Conservation (phyloP, 495 filamentous ascomycete species). For the Saxophila tyrrhenica region DNA sequence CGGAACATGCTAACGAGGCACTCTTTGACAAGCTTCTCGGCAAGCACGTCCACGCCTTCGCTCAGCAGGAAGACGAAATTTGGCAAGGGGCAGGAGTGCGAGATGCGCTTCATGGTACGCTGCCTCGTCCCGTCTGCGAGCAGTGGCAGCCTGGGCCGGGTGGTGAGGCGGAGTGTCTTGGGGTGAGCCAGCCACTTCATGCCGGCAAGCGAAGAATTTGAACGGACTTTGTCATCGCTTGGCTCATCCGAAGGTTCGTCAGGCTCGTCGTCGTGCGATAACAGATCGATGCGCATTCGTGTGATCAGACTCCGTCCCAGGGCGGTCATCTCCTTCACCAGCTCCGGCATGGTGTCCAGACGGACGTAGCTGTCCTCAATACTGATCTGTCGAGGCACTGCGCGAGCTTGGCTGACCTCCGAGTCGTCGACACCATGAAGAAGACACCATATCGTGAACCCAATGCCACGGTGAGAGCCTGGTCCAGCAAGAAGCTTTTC, state of each 20-base stretch:
- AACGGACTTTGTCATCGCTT: not conserved
- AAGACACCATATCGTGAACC: constrained; percentile 47
- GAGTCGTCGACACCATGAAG: constrained; percentile 52
- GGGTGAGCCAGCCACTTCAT: constrained; percentile 57
- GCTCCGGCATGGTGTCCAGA: constrained; percentile 48
- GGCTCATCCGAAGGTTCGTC: constrained; percentile 6
- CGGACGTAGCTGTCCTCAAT: constrained; percentile 83
- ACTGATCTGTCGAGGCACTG: constrained; percentile 77
- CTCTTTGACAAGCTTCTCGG: constrained; percentile 59
- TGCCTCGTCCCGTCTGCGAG: constrained; percentile 40
- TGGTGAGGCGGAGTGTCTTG: constrained; percentile 65
- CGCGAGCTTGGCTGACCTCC: constrained; percentile 58
- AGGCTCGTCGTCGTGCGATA: constrained; percentile 32
- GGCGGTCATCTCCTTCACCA: constrained; percentile 50
- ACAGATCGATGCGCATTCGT: constrained; percentile 67
- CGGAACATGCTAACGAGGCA: constrained; percentile 57
- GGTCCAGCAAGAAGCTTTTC: constrained; percentile 56
- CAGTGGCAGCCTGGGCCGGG: constrained; percentile 49
- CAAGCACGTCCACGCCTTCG: constrained; percentile 44
- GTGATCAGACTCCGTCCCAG: constrained; percentile 60
- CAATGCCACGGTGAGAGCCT: constrained; percentile 57
- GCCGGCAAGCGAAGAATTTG: not conserved
- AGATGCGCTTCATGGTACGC: constrained; percentile 51
- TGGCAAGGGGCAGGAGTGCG: constrained; percentile 56
- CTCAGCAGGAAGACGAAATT: constrained; percentile 55